Base-by-base conservation (phyloP, 257 asterid genomes). In the Perilla frutescens region DNA sequence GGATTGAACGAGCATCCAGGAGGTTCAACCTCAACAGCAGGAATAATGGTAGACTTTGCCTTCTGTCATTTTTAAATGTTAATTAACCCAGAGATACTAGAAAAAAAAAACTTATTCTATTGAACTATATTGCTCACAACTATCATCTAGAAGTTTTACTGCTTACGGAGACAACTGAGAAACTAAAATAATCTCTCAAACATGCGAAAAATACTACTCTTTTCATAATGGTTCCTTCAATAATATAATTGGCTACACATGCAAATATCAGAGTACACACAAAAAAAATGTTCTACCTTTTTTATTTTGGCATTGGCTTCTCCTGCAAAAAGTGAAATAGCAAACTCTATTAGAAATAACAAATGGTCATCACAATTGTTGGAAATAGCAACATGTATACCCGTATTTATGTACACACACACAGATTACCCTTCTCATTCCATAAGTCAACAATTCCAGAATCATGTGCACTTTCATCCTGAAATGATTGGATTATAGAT, bases 1-100 rank as follows among this genome's bases (percentile, higher is more conserved):
- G 99, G 98, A 84, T 94, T 94, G 85, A 91, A 94, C 37, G 99
- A 95, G 82, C 98, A 95, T 57, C 99, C 99, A 47, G 87, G 79
- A 74, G 82, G 96, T 81, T 95, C 98, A 77, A 95, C 87, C 85
- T 95, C 98, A 44, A 95, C 97, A 43, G 99, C 99, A 77, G 99
- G 97, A 75, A 95, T 92, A 71, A 81, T 47, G 48, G 83, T 82
- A 71, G 84, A 62, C 91, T 83, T 90, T 60, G 84, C n/a, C 75
- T 79, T 90, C 99, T 94, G 92, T 71, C 70, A 86, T 26, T 51
- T 51, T 68, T 5, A 64, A 66, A 8, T 53, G 66, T 55, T 54
- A 61, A 63, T 54, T 59, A 79, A 81, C 72, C 45, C 56, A 71
- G n/a, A 36, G 53, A 26, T 9, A 53, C 62, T 7, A 26, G 15